phyloP scores from a whole-genome alignment of 140 eudicot species.

The Oenanthe javanica region DNA sequence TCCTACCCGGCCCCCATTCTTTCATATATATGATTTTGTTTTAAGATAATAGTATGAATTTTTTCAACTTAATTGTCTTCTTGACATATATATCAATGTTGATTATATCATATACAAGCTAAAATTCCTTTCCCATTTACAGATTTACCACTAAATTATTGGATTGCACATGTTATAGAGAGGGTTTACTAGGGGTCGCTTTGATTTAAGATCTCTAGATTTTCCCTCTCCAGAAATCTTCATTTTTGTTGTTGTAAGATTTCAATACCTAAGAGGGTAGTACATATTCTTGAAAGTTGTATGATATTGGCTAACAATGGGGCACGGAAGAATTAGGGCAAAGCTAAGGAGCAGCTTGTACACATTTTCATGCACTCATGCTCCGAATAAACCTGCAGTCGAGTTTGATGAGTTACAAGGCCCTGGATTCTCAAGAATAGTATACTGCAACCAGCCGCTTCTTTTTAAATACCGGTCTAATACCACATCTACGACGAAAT shows the following conservation, averaged over 20 bases:
- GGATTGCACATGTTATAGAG: background rate
- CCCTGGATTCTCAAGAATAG: conserved; percentile 65
- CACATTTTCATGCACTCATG: conserved; percentile 54
- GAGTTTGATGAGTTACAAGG: conserved; percentile 35
- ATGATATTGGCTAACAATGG: conserved; percentile 31
- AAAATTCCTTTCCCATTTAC: background rate
- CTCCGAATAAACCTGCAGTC: conserved; percentile 11
- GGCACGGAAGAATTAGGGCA: conserved; percentile 64
- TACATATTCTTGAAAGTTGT: background rate
- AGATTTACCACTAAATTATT: background rate
- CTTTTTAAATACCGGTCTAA: conserved; percentile 58
- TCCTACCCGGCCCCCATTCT: no score
- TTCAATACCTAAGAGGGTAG: background rate
- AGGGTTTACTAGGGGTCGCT: conserved; percentile 9
- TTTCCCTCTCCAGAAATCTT: background rate
- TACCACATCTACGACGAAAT: conserved; percentile 83
- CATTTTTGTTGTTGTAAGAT: background rate
- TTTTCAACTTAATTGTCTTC: background rate
- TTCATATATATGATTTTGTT: background rate
- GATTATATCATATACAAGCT: background rate
- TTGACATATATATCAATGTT: background rate
- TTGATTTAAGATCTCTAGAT: background rate
- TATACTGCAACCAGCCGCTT: conserved; percentile 66
- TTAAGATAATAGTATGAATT: background rate
- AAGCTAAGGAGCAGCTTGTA: conserved; percentile 72